phyloP scores from a whole-genome alignment of 805 yeast species.

The Yarrowia bubula region DNA sequence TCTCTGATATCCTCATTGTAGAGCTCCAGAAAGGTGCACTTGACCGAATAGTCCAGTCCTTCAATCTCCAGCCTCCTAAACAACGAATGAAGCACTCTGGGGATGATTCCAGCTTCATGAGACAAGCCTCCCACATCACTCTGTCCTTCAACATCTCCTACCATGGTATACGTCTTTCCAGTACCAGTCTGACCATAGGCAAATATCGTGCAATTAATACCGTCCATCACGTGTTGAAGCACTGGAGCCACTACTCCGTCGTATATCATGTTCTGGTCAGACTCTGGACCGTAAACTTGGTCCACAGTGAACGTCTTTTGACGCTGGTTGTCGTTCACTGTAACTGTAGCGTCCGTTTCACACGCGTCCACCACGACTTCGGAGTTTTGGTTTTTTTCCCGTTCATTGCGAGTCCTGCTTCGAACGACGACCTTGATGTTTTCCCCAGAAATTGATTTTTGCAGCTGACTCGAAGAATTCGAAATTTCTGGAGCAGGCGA shows the following conservation, averaged over 20 bases:
- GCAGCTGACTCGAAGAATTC: neutral
- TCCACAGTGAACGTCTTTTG: conserved; percentile 68
- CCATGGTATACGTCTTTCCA: conserved; percentile 75
- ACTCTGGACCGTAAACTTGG: conserved; percentile 77
- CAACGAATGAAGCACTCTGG: conserved; percentile 54
- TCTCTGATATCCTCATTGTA: conserved; percentile 86
- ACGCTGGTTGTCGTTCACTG: conserved; percentile 29
- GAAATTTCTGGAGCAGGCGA: conserved; percentile 3
- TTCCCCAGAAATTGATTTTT: conserved; percentile 35
- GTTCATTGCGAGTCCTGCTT: conserved; percentile 58
- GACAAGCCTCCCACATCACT: conserved; percentile 43
- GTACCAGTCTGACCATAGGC: conserved; percentile 95
- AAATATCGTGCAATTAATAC: conserved; percentile 76
- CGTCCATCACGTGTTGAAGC: conserved; percentile 65
- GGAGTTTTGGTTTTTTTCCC: conserved; percentile 57
- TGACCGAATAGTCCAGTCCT: conserved; percentile 59
- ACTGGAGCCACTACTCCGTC: conserved; percentile 64
- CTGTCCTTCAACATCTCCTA: conserved; percentile 53
- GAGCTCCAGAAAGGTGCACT: conserved; percentile 77
- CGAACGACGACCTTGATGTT: conserved; percentile 64
- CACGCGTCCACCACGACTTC: conserved; percentile 59
- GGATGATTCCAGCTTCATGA: conserved; percentile 59
- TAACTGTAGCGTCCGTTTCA: conserved; percentile 34
- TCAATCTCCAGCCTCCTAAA: conserved; percentile 48
- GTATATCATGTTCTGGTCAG: conserved; percentile 68